A percentile compares a stretch with the other conserved stretches of the same genome.
These are phyloP conservation scores for Corymbia citriodora DNA, from an alignment of 441 rosid genomes.

Conservation along the genomic window DNA sequence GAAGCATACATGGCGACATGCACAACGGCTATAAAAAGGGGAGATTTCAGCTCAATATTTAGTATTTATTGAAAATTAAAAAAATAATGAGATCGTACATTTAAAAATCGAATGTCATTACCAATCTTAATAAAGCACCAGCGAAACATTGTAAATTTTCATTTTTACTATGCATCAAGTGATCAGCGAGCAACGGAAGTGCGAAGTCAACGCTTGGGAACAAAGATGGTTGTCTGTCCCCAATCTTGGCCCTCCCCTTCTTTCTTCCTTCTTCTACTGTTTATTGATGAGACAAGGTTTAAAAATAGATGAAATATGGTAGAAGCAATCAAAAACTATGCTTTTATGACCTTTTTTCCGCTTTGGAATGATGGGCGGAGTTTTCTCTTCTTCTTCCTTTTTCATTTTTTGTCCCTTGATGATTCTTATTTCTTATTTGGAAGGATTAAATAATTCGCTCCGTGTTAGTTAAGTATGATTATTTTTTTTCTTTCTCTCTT, in stretches of 20 bases:
- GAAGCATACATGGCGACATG: rapidly evolving
- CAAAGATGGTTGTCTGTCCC: background rate
- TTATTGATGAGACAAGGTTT: background rate
- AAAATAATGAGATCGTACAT: rapidly evolving
- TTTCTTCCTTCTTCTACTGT: background rate
- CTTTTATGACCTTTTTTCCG: background rate
- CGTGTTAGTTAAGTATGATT: background rate
- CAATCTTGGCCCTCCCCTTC: background rate
- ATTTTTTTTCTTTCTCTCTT: background rate
- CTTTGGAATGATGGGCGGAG: background rate
- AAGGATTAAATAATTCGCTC: background rate
- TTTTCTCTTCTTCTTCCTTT: background rate
- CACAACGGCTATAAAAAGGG: background rate
- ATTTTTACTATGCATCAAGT: background rate
- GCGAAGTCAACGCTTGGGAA: background rate
- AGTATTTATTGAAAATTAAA: background rate
- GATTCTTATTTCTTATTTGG: background rate
- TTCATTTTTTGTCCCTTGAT: background rate
- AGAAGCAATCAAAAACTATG: background rate
- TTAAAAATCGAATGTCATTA: rapidly evolving
- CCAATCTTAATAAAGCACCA: rapidly evolving
- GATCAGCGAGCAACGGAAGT: background rate
- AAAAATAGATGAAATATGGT: background rate
- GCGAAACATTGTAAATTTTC: rapidly evolving
- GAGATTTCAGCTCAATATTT: background rate